Evolutionary conservation across 179 eudicot species (phyloP), one percentile per base, ranked within the genome.

Genomic region (Spergularia azorica): DNA sequence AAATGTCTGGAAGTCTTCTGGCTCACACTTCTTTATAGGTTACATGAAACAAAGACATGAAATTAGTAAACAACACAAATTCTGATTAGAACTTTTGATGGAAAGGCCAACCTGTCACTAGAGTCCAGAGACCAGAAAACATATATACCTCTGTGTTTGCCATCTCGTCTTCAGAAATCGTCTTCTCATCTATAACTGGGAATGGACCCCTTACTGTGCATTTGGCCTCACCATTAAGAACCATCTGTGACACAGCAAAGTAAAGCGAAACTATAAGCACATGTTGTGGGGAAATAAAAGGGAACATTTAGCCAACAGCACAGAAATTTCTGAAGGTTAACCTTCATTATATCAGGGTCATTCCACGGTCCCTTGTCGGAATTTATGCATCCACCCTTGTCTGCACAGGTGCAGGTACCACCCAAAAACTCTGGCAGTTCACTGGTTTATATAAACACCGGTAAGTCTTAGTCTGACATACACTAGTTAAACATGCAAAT

Each of bases 321-420:
- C 21, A 72, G 9, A 60, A 26, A 64, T 71, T 50, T 74, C 14
- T 17, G 13, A 2, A 67, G 43, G 14, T 43, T 36, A 74, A 93
- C 98, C 97, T 90, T 91, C 86, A 95, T 78, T 69, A 90, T 91
- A 32, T 91, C 96, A 52, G 89, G 86, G 70, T 94, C 93, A 65
- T 91, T 89, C 98, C 98, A 94, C 15, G 98, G 98, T 65, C 98
- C 97, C 74, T 90, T 94, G 71, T 94, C 96, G 43, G 96, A 94
- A 63, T 82, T 83, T 92, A 92, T 73, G 79, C 98, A 94, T 57
- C 98, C 97, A 62, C 97, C 98, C 63, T 90, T 80, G 71, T 89
- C 92, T 5, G 90, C 90, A 83, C 98, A 94, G 58, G 88, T 94
- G 78, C 98, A 94, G 10, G 87, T 87, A 63, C 98, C 98, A 15